Evolutionary conservation across 2,329 filamentous ascomycete genomes (phyloP).

Genomic region (Ophiocordyceps camponoti-leonardi): DNA sequence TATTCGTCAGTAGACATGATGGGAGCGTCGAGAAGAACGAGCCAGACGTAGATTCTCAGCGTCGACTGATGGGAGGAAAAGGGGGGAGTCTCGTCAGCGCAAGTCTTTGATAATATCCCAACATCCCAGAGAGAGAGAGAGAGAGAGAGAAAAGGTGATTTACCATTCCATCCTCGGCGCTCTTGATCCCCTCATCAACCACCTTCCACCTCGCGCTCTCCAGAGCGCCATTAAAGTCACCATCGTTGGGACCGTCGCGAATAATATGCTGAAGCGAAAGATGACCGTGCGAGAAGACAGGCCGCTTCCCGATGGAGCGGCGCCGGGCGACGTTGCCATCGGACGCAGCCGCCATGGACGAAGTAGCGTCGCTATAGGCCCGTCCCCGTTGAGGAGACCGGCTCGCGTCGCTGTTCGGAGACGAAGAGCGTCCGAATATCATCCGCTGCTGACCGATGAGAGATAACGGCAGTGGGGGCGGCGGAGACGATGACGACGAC

Average conservation of each 20-base stretch:
- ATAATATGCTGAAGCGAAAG: conserved; percentile 59
- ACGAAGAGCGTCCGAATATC: conserved; percentile 2
- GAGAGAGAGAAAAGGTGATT: conserved; percentile 5
- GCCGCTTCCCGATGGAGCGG: conserved; percentile 22
- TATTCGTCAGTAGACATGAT: conserved; percentile 77
- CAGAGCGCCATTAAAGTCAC: conserved; percentile 48
- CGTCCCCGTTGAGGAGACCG: conserved; percentile 39
- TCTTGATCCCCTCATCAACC: conserved; percentile 58
- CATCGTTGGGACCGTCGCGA: conserved; percentile 61
- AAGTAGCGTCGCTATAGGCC: conserved; percentile 56
- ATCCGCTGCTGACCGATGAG: background rate
- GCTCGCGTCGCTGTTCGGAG: conserved; percentile 12
- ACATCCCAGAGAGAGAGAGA: background rate
- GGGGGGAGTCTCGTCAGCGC: too few species aligned
- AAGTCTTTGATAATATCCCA: too few species aligned
- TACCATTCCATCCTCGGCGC: conserved; percentile 70
- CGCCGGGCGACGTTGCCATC: conserved; percentile 17
- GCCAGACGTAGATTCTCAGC: conserved; percentile 87
- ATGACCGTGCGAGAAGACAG: conserved; percentile 31
- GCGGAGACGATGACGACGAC: too few species aligned
- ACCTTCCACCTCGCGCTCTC: conserved; percentile 59
- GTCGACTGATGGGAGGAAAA: conserved; percentile 50
- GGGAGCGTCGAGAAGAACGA: conserved; percentile 78
- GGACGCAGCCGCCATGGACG: conserved; percentile 19
- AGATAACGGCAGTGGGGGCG: background rate